These are phyloP conservation scores for Sarocladium oryzae DNA, from an alignment of 2,329 filamentous ascomycete species.

Conservation along the genomic window DNA sequence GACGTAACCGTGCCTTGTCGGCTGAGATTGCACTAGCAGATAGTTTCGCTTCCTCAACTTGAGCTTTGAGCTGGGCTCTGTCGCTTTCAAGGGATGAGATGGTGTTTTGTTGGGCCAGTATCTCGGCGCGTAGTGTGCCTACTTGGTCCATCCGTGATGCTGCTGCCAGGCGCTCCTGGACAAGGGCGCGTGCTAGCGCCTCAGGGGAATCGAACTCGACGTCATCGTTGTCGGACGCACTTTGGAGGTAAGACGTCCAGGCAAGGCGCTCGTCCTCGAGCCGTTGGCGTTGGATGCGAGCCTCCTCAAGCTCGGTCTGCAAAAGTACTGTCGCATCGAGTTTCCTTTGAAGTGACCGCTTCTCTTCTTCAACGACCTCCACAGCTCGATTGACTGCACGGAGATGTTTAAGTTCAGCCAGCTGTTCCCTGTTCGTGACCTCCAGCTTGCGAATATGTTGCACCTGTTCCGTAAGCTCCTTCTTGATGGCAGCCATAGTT, in stretches of 20 bases:
- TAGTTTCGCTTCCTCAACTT: conserved; percentile 64
- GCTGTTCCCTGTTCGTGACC: conserved; percentile 70
- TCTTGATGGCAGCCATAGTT: conserved; percentile 76
- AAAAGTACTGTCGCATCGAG: conserved; percentile 68
- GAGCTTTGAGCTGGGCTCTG: conserved; percentile 53
- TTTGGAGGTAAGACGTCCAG: conserved; percentile 81
- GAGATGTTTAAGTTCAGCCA: conserved; percentile 71
- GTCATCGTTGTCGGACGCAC: conserved; percentile 50
- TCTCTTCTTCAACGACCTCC: conserved; percentile 92
- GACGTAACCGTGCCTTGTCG: conserved; percentile 64
- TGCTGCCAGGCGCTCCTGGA: conserved; percentile 74
- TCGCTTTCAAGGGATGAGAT: conserved; percentile 68
- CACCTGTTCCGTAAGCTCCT: conserved; percentile 85
- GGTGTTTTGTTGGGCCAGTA: conserved; percentile 68
- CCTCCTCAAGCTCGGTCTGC: conserved; percentile 71
- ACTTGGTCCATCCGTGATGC: conserved; percentile 75
- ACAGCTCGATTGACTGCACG: conserved; percentile 80
- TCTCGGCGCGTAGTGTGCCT: conserved; percentile 71
- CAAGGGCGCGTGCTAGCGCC: conserved; percentile 74
- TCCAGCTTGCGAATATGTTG: conserved; percentile 85
- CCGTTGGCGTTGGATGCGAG: conserved; percentile 74
- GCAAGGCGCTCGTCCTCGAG: conserved; percentile 81
- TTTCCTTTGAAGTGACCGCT: conserved; percentile 71
- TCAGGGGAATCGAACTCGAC: conserved; percentile 83
- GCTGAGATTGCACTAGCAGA: conserved; percentile 38